Conservation (phyloP, 176 grass and related monocot species). For the Aegilops sharonensis region DNA sequence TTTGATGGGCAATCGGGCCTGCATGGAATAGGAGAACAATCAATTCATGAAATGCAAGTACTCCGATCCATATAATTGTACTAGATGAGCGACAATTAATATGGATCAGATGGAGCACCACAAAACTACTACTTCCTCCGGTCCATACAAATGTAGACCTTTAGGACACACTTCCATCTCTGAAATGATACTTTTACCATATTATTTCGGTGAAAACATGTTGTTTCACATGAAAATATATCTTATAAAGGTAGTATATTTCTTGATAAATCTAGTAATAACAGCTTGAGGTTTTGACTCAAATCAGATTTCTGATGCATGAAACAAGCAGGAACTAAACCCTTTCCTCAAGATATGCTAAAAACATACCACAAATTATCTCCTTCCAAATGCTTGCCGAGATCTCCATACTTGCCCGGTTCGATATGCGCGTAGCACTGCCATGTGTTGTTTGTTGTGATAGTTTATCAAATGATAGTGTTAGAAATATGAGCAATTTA, state of each 20-base stretch:
- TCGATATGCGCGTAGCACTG: conserved; percentile 70
- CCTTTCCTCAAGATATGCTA: neutral
- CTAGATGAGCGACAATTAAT: too few relatives aligned
- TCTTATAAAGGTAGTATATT: neutral
- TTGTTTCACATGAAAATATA: neutral
- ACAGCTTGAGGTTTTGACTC: too few relatives aligned
- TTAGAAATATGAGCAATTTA: too few relatives aligned
- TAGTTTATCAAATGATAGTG: neutral
- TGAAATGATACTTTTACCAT: neutral
- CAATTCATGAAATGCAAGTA: neutral
- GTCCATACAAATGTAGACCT: neutral
- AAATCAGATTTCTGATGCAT: neutral
- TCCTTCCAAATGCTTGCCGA: conserved; percentile 79
- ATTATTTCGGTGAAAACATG: neutral
- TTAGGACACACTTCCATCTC: neutral
- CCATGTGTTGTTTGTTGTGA: conserved; percentile 27
- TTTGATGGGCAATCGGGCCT: conserved; percentile 87
- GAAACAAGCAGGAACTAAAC: neutral
- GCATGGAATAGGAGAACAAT: neutral
- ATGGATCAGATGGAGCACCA: too few relatives aligned
- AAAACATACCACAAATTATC: conserved; percentile 75
- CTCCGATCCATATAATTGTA: too few relatives aligned
- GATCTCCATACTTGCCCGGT: conserved; percentile 61
- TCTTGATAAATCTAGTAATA: neutral
- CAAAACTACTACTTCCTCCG: neutral